These are phyloP conservation scores for Anisodus acutangulus DNA, from an alignment of 257 asterid species.

Conservation along the genomic window DNA sequence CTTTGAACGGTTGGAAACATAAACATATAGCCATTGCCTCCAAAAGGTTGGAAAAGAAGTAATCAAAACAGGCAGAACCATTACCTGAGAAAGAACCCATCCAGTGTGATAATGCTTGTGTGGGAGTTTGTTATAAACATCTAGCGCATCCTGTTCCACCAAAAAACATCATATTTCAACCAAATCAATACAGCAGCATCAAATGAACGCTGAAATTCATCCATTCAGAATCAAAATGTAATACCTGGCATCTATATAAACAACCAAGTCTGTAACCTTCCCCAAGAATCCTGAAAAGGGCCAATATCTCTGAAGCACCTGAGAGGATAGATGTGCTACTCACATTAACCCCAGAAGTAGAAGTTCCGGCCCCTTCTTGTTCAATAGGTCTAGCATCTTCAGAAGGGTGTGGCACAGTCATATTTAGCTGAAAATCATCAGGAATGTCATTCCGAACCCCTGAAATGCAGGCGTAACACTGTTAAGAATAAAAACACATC, in stretches of 20 bases:
- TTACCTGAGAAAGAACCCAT: slow-evolving; percentile 96
- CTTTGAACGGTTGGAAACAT: neutral
- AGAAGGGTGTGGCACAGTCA: slow-evolving; percentile 51
- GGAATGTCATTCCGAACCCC: slow-evolving; percentile 65
- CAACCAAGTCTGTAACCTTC: slow-evolving; percentile 90
- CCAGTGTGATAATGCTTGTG: slow-evolving; percentile 92
- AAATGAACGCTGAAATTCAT: slow-evolving; percentile 16
- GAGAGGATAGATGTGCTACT: slow-evolving; percentile 58
- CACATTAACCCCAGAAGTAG: slow-evolving; percentile 51
- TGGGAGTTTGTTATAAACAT: slow-evolving; percentile 68
- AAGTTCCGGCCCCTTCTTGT: slow-evolving; percentile 60
- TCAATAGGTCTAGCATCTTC: slow-evolving; percentile 63
- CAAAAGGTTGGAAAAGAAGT: neutral
- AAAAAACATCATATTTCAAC: slow-evolving; percentile 24
- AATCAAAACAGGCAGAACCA: slow-evolving; percentile 19
- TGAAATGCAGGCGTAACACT: slow-evolving; percentile 39
- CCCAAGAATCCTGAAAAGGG: slow-evolving; percentile 81
- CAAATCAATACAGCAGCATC: slow-evolving; percentile 26
- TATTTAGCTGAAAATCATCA: slow-evolving; percentile 71
- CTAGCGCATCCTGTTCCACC: slow-evolving; percentile 79
- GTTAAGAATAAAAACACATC: slow-evolving; percentile 32
- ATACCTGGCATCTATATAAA: slow-evolving; percentile 86
- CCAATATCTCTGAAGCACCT: slow-evolving; percentile 76
- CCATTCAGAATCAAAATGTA: slow-evolving; percentile 30
- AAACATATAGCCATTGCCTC: neutral